Evolutionary conservation across 768 basidiomycete genomes (phyloP), one percentile per base, ranked within the genome.

Genomic region (Sarcomyxa edulis): DNA sequence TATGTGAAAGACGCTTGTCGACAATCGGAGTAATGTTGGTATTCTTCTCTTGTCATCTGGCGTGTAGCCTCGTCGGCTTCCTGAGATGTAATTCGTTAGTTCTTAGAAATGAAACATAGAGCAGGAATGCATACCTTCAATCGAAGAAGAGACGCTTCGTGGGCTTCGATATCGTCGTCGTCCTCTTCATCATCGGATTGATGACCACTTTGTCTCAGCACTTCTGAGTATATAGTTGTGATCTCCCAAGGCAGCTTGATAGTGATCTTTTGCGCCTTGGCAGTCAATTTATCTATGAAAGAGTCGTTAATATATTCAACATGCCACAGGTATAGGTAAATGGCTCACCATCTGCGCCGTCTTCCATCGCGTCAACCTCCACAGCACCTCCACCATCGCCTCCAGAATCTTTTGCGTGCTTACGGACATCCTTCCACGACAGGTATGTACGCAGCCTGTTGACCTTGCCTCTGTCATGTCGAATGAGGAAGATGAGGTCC

Each of bases 211-310:
- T 80, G 72, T 39, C 69, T 69, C 14, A 97, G 69, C 12, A 88
- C 84, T 54, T 96, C 94, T 3, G 86, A 84, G 53, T 92, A 97
- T 20, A 93, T 84, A 0, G 91, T 94, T 2, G 81, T 78, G 7
- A 96, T 80, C 56, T 97, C 94, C 94, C 94, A 98, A 28, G 94
- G 90, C 3, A 96, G 74, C 61, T 95, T 95, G 52, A 97, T 90
- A 28, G 88, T 91, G 43, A 90, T 88, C 56, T 94, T 94, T 61
- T 90, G 81, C 2, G 90, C 85, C 54, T 95, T 96, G 20, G 84
- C 68, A 5, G 78, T 71, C 20, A 88, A 59, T 51, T 89, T 89
- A 51, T 89, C 86, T 88, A 47, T 12, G n/a, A 6, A 2, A 12
- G 6, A 16, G 24, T 3, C 20, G 35, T 16, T 14, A n/a, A 24